Evolutionary conservation across 1,284 basidiomycete genomes (phyloP).

Genomic region (Sphagnurus paluster): DNA sequence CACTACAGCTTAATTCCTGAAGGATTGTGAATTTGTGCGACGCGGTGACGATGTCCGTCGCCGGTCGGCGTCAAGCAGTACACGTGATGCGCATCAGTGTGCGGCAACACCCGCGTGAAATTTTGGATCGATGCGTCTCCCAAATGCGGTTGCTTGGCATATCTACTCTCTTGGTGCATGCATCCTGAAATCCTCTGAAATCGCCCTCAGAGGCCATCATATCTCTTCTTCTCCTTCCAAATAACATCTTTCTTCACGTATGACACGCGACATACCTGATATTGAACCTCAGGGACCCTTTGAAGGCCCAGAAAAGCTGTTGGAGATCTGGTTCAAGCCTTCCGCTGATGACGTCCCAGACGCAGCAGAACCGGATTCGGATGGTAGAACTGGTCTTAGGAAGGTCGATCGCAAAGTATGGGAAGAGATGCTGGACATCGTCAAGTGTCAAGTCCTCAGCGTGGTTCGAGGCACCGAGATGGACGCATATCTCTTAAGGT

Average conservation of each 20-base stretch:
- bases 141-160: no score
- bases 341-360: slow-evolving; percentile 61
- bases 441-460: slow-evolving; percentile 96
- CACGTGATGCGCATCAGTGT: slow-evolving; percentile 13
- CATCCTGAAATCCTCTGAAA: slow-evolving; percentile 52
- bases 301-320: slow-evolving; percentile 93
- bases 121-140: slow-evolving; percentile 23
- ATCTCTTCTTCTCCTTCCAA: slow-evolving; percentile 47
- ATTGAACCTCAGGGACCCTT: slow-evolving; percentile 58
- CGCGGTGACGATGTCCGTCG: no score
- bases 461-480: slow-evolving; percentile 84
- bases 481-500: slow-evolving; percentile 97
- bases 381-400: slow-evolving; percentile 69
- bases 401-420: slow-evolving; percentile 78
- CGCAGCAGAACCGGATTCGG: slow-evolving; percentile 30
- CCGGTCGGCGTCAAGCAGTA: neutral
- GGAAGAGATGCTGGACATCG: slow-evolving; percentile 98
- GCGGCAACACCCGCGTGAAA: slow-evolving; percentile 14
- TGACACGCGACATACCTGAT: slow-evolving; percentile 37
- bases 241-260: slow-evolving; percentile 47
- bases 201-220: slow-evolving; percentile 38
- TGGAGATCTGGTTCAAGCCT: slow-evolving; percentile 97
- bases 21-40: no score
- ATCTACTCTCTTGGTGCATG: no score
- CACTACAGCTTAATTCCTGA: no score